phyloP scores from a whole-genome alignment of 1,284 basidiomycete species.

The Rhodotorula sp. region DNA sequence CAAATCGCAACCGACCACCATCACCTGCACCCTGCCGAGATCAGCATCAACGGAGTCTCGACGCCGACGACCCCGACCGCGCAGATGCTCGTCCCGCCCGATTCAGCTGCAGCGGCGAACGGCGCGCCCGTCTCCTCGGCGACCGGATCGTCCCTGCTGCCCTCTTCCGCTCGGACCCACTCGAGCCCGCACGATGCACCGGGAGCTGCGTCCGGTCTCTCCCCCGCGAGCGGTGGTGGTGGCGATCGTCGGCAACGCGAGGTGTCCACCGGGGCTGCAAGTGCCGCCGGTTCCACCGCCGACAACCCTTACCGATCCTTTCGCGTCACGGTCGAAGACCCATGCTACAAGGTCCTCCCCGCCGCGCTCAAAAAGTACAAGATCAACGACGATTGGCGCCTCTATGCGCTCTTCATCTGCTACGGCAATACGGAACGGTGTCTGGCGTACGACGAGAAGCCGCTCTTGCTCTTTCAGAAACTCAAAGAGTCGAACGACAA shows the following conservation, averaged over 20 bases:
- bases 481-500: slow-evolving; percentile 96
- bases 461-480: slow-evolving; percentile 91
- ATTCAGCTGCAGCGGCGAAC: slow-evolving; percentile 7
- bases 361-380: slow-evolving; percentile 98
- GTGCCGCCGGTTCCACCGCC: slow-evolving; percentile 6
- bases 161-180: neutral
- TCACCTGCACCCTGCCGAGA: slow-evolving; percentile 10
- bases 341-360: slow-evolving; percentile 95
- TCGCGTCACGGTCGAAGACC: slow-evolving; percentile 78
- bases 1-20: neutral
- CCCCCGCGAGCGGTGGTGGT: neutral
- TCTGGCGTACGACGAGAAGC: slow-evolving; percentile 96
- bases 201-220: neutral
- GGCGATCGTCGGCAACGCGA: neutral
- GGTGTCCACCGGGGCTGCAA: neutral
- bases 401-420: slow-evolving; percentile 98
- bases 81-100: slow-evolving; percentile 23
- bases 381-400: slow-evolving; percentile 98
- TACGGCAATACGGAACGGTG: slow-evolving; percentile 93
- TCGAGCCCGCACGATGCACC: neutral
- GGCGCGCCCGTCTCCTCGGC: neutral
- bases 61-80: slow-evolving; percentile 39
- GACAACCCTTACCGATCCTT: slow-evolving; percentile 54
- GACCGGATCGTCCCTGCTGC: neutral
- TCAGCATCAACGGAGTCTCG: slow-evolving; percentile 28